phyloP scores from a whole-genome alignment of 306 rosid genomes.

The Cucumis sativus region DNA sequence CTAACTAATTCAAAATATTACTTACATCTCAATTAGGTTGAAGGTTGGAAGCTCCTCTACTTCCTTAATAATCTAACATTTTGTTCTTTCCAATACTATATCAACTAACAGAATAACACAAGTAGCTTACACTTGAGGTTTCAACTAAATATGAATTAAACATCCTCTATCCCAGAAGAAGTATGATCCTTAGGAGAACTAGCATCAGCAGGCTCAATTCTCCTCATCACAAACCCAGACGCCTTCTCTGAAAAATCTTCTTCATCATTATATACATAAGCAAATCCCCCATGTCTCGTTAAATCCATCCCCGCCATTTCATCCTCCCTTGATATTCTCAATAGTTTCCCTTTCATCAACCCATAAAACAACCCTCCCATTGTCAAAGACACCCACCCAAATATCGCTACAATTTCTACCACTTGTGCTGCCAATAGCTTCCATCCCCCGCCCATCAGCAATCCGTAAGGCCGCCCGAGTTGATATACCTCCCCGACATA shows the following conservation, averaged over 20 bases:
- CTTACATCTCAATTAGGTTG: too few species aligned
- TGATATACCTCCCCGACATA: conserved; percentile 43
- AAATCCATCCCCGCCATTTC: conserved; percentile 67
- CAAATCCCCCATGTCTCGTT: conserved; percentile 75
- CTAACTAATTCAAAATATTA: too few species aligned
- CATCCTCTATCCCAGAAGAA: background rate
- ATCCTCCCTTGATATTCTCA: conserved; percentile 44
- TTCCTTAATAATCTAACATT: too few species aligned
- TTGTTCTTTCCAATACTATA: too few species aligned
- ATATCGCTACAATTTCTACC: conserved; percentile 34
- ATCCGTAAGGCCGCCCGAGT: conserved; percentile 35
- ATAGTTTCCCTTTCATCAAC: conserved; percentile 32
- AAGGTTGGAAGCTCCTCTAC: too few species aligned
- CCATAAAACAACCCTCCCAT: conserved; percentile 60
- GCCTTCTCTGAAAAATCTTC: conserved; percentile 9
- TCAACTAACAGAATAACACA: too few species aligned
- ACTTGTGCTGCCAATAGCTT: conserved; percentile 49
- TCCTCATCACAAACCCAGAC: conserved; percentile 16
- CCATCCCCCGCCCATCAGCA: conserved; percentile 65
- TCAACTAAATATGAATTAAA: background rate
- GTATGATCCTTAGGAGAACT: background rate
- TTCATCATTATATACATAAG: conserved; percentile 43
- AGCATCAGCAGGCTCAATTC: conserved; percentile 13
- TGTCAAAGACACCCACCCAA: conserved; percentile 61
- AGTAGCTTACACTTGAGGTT: too few species aligned